phyloP scores from a whole-genome alignment of 2,329 filamentous ascomycete species.

The Dryadomyces quercus-mongolicae region DNA sequence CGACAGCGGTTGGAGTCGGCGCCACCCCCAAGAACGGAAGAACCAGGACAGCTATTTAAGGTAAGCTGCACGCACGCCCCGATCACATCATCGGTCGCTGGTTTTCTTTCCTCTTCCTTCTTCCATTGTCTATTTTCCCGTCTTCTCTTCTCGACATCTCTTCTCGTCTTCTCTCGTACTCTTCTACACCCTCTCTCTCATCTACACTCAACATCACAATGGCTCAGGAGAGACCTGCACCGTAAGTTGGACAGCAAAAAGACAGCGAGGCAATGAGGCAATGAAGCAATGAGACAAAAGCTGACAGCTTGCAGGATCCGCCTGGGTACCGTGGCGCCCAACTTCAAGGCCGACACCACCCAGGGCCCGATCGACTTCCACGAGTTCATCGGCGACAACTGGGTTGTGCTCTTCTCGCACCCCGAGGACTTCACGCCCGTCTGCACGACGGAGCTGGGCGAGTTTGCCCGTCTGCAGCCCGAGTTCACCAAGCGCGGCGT shows the following conservation, averaged over 20 bases:
- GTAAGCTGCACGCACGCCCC: not conserved
- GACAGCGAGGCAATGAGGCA: too few relatives aligned
- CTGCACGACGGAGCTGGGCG: slow-evolving; percentile 86
- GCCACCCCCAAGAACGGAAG: not conserved
- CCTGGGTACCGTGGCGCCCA: slow-evolving; percentile 57
- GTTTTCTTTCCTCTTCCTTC: not conserved
- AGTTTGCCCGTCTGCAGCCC: slow-evolving; percentile 77
- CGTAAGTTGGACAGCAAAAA: slow-evolving; percentile 20
- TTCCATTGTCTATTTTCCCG: not conserved
- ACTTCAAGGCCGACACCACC: slow-evolving; percentile 76
- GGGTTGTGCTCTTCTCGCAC: slow-evolving; percentile 77
- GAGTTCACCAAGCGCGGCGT: slow-evolving; percentile 80
- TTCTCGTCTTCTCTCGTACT: not conserved
- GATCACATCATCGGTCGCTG: slow-evolving; percentile 1
- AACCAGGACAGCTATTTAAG: not conserved
- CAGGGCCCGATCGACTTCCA: slow-evolving; percentile 71
- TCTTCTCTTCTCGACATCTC: too few relatives aligned
- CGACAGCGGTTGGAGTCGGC: not conserved
- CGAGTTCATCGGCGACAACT: slow-evolving; percentile 66
- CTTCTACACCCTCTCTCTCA: not conserved
- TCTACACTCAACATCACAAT: slow-evolving; percentile 16
- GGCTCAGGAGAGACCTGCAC: slow-evolving; percentile 20
- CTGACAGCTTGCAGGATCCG: slow-evolving; percentile 36
- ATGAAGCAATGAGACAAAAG: not conserved
- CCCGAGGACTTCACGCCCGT: slow-evolving; percentile 89